A percentile compares a stretch with the other conserved stretches of the same genome.
phyloP scores from a whole-genome alignment of 2,329 filamentous ascomycete genomes.

The Stromatinia cepivora region DNA sequence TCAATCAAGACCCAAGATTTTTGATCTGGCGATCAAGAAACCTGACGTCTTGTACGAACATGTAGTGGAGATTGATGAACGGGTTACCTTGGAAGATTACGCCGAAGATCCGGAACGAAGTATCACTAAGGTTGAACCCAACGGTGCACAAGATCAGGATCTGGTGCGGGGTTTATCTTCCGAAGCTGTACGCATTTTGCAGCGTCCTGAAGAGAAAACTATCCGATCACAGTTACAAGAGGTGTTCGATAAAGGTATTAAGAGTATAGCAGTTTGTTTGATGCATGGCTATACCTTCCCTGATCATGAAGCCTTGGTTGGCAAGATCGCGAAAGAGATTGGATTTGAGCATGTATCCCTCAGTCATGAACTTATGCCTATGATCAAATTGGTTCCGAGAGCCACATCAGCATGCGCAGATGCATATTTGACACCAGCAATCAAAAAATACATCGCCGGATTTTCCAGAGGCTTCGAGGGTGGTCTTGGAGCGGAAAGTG shows the following conservation, averaged over 20 bases:
- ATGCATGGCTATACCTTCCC: constrained; percentile 94
- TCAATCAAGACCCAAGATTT: constrained; percentile 85
- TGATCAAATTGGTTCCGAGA: constrained; percentile 72
- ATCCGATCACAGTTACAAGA: constrained; percentile 63
- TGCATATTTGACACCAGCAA: constrained; percentile 71
- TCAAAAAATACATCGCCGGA: constrained; percentile 69
- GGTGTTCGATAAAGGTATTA: constrained; percentile 69
- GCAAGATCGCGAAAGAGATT: constrained; percentile 73
- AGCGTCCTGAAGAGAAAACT: constrained; percentile 56
- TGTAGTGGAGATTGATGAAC: constrained; percentile 87
- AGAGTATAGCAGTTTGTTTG: constrained; percentile 83
- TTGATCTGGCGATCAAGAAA: constrained; percentile 83
- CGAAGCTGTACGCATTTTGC: constrained; percentile 70
- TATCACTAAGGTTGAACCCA: constrained; percentile 52
- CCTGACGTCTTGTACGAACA: constrained; percentile 83
- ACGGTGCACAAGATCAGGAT: constrained; percentile 50
- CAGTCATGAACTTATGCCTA: constrained; percentile 77
- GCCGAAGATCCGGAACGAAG: constrained; percentile 77
- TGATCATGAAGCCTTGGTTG: constrained; percentile 77
- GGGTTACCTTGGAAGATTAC: constrained; percentile 89
- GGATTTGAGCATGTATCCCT: constrained; percentile 82
- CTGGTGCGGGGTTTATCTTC: constrained; percentile 72
- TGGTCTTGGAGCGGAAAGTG: constrained; percentile 73
- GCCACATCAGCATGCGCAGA: constrained; percentile 72
- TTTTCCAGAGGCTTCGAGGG: constrained; percentile 81